A percentile compares a stretch with the other conserved stretches of the same genome.
Conservation (phyloP, 495 filamentous ascomycete species). For the Staphylotrichum tortipilum region DNA sequence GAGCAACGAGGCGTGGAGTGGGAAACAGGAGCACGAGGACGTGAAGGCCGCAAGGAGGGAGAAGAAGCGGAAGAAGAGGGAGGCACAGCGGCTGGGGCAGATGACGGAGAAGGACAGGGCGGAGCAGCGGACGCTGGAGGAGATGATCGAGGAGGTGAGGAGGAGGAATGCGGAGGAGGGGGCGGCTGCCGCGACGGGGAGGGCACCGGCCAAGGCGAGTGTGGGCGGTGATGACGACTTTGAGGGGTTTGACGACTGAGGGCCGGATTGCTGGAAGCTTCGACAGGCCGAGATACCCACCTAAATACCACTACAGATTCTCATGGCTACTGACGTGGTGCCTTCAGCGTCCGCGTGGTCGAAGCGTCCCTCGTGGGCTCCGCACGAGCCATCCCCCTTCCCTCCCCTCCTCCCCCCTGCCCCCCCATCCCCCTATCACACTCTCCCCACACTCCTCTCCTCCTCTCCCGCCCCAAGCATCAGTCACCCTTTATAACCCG, state of each 20-base stretch:
- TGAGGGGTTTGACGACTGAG: slow-evolving; percentile 34
- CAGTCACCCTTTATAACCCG: not conserved
- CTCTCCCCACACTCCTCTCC: not conserved
- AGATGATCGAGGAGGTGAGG: slow-evolving; percentile 63
- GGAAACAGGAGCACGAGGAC: slow-evolving; percentile 64
- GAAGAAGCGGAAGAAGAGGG: slow-evolving; percentile 62
- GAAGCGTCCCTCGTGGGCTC: too few relatives aligned
- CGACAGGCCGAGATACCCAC: slow-evolving; percentile 12
- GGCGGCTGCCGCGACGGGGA: too few relatives aligned
- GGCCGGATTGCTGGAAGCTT: not conserved
- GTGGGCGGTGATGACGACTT: slow-evolving; percentile 30
- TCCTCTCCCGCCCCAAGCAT: not conserved
- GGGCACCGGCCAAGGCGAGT: slow-evolving; percentile 25
- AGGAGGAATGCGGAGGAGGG: slow-evolving; percentile 41
- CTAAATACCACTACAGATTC: too few relatives aligned
- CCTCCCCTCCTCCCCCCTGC: too few relatives aligned
- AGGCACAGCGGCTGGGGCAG: slow-evolving; percentile 55
- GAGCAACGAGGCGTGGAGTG: slow-evolving; percentile 69
- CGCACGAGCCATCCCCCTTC: too few relatives aligned
- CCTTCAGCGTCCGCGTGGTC: too few relatives aligned
- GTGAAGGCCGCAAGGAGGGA: slow-evolving; percentile 59
- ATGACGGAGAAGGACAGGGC: slow-evolving; percentile 68
- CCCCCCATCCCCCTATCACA: too few relatives aligned
- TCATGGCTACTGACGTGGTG: too few relatives aligned
- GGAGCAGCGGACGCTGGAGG: slow-evolving; percentile 60